Evolutionary conservation across 805 yeast genomes (phyloP).

Genomic region (Ascoidea rubescens): DNA sequence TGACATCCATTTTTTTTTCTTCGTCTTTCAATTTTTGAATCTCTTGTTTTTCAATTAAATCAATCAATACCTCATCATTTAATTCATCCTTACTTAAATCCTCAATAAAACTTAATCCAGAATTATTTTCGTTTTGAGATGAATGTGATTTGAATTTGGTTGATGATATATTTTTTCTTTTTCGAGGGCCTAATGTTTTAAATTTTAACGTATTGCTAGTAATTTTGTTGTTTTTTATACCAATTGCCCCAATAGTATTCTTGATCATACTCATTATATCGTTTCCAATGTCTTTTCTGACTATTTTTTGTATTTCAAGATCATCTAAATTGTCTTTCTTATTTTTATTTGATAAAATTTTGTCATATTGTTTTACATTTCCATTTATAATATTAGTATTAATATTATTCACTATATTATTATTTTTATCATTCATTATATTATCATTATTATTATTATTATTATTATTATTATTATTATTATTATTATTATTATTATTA

Average conservation of each 20-base stretch:
- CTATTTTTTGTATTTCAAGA: conserved; percentile 8
- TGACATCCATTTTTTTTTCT: conserved; percentile 1
- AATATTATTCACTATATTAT: not conserved
- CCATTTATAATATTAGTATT: not conserved
- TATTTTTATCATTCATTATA: not conserved
- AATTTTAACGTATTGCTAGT: conserved; percentile 8
- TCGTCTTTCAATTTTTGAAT: not conserved
- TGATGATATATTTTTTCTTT: not conserved
- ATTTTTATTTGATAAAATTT: not conserved
- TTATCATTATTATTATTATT: not conserved
- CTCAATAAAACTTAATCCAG: conserved; percentile 1
- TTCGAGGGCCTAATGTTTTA: not conserved
- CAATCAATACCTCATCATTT: not conserved
- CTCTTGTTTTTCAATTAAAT: conserved; percentile 1
- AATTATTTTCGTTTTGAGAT: conserved; percentile 1
- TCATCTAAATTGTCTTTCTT: conserved; percentile 2
- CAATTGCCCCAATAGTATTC: conserved; percentile 8
- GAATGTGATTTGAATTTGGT: no score
- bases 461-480: not conserved
- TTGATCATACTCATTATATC: conserved; percentile 10
- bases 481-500: not conserved
- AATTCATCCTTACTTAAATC: not conserved
- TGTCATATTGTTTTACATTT: not conserved
- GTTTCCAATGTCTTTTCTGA: conserved; percentile 4
- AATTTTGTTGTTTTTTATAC: conserved; percentile 7